Evolutionary conservation across 169 alveolate species (phyloP).

Genomic region (Plasmodium chabaudi): DNA sequence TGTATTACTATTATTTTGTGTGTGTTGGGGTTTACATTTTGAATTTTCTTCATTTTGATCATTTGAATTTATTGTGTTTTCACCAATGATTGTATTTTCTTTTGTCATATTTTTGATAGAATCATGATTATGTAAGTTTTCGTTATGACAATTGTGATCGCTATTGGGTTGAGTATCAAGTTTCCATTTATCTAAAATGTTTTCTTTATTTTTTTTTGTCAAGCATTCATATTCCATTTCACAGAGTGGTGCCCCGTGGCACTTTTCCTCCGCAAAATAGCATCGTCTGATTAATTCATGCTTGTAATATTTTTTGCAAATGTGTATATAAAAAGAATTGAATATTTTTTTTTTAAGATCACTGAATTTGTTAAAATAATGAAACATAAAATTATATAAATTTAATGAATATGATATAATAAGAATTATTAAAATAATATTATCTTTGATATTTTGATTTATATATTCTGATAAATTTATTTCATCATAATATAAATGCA

Average conservation of each 20-base stretch:
- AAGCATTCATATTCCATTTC: neutral
- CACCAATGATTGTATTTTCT: too few relatives aligned
- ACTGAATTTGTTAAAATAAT: slow-evolving; percentile 51
- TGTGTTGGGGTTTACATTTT: too few relatives aligned
- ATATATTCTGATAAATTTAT: slow-evolving; percentile 31
- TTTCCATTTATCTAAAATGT: neutral
- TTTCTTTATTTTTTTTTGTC: neutral
- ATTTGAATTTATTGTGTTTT: neutral
- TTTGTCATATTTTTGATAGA: neutral
- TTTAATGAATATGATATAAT: slow-evolving; percentile 36
- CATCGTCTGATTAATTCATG: slow-evolving; percentile 4
- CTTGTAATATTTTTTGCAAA: slow-evolving; percentile 43
- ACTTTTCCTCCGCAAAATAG: neutral
- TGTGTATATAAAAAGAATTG: slow-evolving; percentile 25
- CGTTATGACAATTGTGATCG: neutral
- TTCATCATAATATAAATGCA: slow-evolving; percentile 70
- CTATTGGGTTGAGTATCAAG: neutral
- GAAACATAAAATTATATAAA: slow-evolving; percentile 57
- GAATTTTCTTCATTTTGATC: neutral
- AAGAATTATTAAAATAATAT: slow-evolving; percentile 33
- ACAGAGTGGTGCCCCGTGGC: too few relatives aligned
- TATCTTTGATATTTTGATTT: slow-evolving; percentile 38
- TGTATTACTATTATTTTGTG: neutral
- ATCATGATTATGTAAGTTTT: neutral
- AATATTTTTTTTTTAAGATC: neutral